These are phyloP conservation scores for Wickerhamiella sorbophila DNA, from an alignment of 805 yeast genomes.

Conservation along the genomic window DNA sequence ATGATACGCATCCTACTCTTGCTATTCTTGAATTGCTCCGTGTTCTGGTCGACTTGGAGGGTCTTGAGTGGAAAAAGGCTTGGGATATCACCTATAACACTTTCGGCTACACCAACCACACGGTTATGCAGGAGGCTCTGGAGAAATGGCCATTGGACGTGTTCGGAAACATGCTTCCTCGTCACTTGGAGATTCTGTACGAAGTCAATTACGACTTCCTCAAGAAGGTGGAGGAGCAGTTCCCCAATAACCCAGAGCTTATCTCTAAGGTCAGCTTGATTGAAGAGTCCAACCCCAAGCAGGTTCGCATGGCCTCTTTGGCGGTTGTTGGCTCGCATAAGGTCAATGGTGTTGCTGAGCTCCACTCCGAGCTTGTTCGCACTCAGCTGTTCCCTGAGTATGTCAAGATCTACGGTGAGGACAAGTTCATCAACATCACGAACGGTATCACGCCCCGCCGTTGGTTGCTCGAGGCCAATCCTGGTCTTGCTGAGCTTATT, in stretches of 20 bases:
- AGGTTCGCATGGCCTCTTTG: slow-evolving; percentile 80
- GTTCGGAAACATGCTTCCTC: slow-evolving; percentile 64
- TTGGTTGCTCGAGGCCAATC: slow-evolving; percentile 91
- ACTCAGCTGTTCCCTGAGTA: slow-evolving; percentile 85
- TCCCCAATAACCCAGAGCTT: slow-evolving; percentile 60
- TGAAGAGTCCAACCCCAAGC: slow-evolving; percentile 69
- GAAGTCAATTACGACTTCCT: slow-evolving; percentile 71
- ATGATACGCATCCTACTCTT: slow-evolving; percentile 88
- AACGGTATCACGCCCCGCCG: slow-evolving; percentile 94
- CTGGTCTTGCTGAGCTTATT: slow-evolving; percentile 60
- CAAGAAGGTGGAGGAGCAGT: slow-evolving; percentile 55
- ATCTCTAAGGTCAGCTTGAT: slow-evolving; percentile 63
- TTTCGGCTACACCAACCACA: slow-evolving; percentile 88
- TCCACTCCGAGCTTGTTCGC: slow-evolving; percentile 80
- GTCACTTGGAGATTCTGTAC: slow-evolving; percentile 82
- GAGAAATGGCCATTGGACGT: slow-evolving; percentile 91
- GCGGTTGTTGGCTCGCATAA: slow-evolving; percentile 88
- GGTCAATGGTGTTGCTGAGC: slow-evolving; percentile 92
- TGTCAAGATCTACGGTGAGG: slow-evolving; percentile 65
- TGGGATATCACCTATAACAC: slow-evolving; percentile 72
- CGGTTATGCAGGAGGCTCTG: slow-evolving; percentile 87
- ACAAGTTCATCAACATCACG: slow-evolving; percentile 81
- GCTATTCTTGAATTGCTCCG: slow-evolving; percentile 85
- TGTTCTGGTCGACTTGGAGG: slow-evolving; percentile 71
- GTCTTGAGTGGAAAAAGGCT: slow-evolving; percentile 66